Evolutionary conservation across 208 protist species (phyloP).

Genomic region (Crithidia brevicula): DNA sequence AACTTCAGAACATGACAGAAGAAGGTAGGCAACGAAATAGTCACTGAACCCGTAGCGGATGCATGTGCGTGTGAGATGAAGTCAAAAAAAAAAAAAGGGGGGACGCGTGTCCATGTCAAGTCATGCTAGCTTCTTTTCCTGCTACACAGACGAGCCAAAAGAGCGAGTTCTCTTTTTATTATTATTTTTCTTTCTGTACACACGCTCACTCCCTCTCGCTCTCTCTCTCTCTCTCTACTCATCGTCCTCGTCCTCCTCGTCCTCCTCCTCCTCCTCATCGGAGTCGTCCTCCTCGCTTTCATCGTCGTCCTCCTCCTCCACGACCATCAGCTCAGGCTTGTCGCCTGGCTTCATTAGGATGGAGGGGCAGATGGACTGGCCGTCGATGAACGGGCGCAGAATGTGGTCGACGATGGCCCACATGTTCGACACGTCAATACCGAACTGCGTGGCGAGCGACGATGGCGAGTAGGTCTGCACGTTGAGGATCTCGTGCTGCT

Average conservation of each 20-base stretch:
- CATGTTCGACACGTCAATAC: constrained; percentile 72
- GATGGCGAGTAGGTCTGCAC: constrained; percentile 63
- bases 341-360: constrained; percentile 75
- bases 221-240: constrained; percentile 40
- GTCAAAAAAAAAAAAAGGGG: too few species aligned
- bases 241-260: constrained; percentile 55
- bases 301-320: constrained; percentile 69
- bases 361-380: constrained; percentile 45
- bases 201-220: background rate
- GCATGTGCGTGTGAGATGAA: too few species aligned
- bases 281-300: constrained; percentile 81
- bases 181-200: background rate
- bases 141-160: too few species aligned
- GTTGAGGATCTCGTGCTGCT: constrained; percentile 61
- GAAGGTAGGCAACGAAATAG: too few species aligned
- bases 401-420: constrained; percentile 82
- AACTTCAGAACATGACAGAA: too few species aligned
- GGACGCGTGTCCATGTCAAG: too few species aligned
- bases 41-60: too few species aligned
- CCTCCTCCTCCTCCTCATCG: constrained; percentile 59
- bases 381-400: constrained; percentile 63
- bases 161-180: background rate
- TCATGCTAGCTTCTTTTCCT: too few species aligned
- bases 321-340: constrained; percentile 40
- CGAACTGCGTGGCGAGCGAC: constrained; percentile 64